Evolutionary conservation across 179 eudicot species (phyloP), one percentile per base, ranked within the genome.

Genomic region (Nepenthes alata): DNA sequence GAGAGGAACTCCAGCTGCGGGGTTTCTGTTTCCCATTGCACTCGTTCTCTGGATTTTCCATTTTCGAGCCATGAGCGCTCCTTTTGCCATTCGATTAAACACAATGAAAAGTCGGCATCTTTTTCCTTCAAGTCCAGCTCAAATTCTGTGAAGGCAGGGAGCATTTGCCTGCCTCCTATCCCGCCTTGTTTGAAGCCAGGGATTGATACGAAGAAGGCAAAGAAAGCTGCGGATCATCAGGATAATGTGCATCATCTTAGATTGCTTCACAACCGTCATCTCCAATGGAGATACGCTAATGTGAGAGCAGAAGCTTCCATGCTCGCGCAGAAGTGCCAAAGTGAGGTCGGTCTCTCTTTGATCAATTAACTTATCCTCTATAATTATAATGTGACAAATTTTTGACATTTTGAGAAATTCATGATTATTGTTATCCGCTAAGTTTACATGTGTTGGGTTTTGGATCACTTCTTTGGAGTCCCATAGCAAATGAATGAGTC

Each of bases 211-310:
- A 76, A 51, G 74, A 87, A 73, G 72, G 80, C 66, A n/a, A 74
- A 53, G 77, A 84, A 76, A 72, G 78, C 47, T 47, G 58, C 55
- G 4, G 58, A 41, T 49, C 75, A 76, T 34, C 82, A 62, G 59
- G 91, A 82, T 58, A 84, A 84, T 47, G 54, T 71, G 57, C 87
- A 82, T 70, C 70, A 75, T 57, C 54, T 87, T 47, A 84, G 69
- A 77, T 50, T 89, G 83, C 74, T 87, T 55, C 73, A 80, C 25
- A 89, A 89, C 70, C 84, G 73, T 70, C 62, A 67, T 65, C 65
- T 87, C 65, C 91, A 80, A 62, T 89, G 88, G 89, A 77, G 85
- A 62, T 83, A 66, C 64, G 81, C 80, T 35, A 89, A 82, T 81
- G 88, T 91, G 5, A 87, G 72, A 68, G 85, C 95, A 12, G 74